Base-by-base conservation (phyloP, 1,139 yeast species). In the Lodderomyces metapsilosis region DNA sequence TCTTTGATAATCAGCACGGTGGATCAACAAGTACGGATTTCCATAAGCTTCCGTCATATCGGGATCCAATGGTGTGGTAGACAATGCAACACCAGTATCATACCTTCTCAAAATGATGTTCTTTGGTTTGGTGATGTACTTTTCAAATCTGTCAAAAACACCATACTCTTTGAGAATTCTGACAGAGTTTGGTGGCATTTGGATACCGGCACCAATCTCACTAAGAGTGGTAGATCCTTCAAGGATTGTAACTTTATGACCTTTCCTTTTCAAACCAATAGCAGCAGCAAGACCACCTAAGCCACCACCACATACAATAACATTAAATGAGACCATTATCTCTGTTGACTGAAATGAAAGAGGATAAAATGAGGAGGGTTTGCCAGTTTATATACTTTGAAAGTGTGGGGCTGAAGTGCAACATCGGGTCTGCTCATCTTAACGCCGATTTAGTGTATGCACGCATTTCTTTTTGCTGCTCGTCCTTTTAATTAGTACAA, bases 131-230 rank as follows among this genome's bases (percentile, higher is more conserved):
- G 32, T 28, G n/a, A 28, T 18, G n/a, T 28, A 28, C 15, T 28
- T 15, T 9, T 28, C 32, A 28, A 28, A 28, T 10, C 18, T 28
- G 18, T 28, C 32, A 10, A 28, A 28, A 15, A 28, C 12, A 7
- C 32, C 32, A 28, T 28, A 28, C n/a, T 28, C 32, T 28, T 28
- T 28, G 11, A 28, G 32, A 28, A 28, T 15, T 11, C 12, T 28
- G n/a, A 28, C 32, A 13, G 32, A 28, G 32, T 28, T 28, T 28
- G 32, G 32, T 28, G 32, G 32, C 32, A 28, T 15, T 28, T 28
- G 32, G 12, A 28, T 28, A 13, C 32, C 32, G 15, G 32, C 32
- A 28, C 32, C 32, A 28, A 28, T 18, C 15, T 28, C 32, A 15
- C 15, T 28, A 28, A 28, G 32, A 28, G 32, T 18, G 6, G 32